Percentiles rank a stretch among this genome's conserved stretches.
phyloP scores from a whole-genome alignment of 257 asterid species.

The Solanum bulbocastanum region DNA sequence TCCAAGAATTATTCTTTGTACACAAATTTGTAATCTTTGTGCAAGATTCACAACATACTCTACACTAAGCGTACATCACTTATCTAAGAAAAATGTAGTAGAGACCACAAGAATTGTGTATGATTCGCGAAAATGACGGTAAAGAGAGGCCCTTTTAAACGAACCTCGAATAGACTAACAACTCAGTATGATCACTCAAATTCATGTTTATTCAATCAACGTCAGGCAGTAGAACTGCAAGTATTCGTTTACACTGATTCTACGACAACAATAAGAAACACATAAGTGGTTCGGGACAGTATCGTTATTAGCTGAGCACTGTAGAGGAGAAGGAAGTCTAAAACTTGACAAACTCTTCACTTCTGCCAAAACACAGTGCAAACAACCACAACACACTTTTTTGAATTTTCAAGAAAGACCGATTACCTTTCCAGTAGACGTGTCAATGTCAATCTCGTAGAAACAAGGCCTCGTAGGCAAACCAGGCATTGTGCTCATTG shows the following conservation, averaged over 20 bases:
- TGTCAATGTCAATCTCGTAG: conserved; percentile 82
- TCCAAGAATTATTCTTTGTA: not conserved
- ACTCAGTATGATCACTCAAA: not conserved
- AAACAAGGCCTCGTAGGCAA: conserved; percentile 97
- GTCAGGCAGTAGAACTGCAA: not conserved
- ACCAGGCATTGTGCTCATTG: conserved; percentile 99
- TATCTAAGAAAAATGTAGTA: not conserved
- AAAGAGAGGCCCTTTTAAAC: not conserved
- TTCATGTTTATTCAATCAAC: not conserved
- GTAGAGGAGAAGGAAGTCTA: not conserved
- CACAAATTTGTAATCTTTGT: not conserved
- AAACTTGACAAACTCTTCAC: not conserved
- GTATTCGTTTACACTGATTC: not conserved
- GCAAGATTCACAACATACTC: not conserved
- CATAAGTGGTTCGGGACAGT: not conserved
- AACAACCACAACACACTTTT: not conserved
- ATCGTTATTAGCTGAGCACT: not conserved
- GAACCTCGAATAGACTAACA: not conserved
- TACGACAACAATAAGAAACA: not conserved
- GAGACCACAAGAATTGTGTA: not conserved
- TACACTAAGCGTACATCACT: not conserved
- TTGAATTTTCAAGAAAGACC: conserved; percentile 67
- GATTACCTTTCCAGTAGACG: conserved; percentile 66
- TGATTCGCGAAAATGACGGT: not conserved
- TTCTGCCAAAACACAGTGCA: not conserved